These are phyloP conservation scores for Gossypium trilobum DNA, from an alignment of 441 rosid genomes.

Conservation along the genomic window DNA sequence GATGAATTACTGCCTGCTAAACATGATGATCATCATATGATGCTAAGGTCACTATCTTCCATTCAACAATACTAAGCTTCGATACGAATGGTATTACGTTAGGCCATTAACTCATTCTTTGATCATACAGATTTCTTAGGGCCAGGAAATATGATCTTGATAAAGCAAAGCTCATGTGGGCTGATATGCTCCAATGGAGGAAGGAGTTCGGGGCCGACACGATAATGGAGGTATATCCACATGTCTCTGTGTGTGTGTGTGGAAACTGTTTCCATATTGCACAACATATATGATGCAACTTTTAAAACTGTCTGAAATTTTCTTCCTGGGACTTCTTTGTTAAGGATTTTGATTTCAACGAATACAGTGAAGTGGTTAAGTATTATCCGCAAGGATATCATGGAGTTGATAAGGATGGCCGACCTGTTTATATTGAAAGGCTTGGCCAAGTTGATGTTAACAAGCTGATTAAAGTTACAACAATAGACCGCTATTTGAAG, in stretches of 20 bases:
- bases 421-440: slow-evolving; percentile 78
- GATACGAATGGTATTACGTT: not conserved
- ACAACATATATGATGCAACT: not conserved
- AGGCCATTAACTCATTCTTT: not conserved
- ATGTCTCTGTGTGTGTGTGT: not conserved
- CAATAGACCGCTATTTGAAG: slow-evolving; percentile 46
- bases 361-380: slow-evolving; percentile 59
- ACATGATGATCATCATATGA: slow-evolving; percentile 50
- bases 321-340: not conserved
- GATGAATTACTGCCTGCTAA: slow-evolving; percentile 52
- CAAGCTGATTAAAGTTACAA: slow-evolving; percentile 60
- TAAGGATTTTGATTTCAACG: slow-evolving; percentile 56
- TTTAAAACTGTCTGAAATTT: not conserved
- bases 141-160: slow-evolving; percentile 58
- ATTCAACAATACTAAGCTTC: not conserved
- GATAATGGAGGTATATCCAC: slow-evolving; percentile 40
- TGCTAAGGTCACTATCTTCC: slow-evolving; percentile 34
- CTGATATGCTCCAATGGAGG: slow-evolving; percentile 67
- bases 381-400: slow-evolving; percentile 94
- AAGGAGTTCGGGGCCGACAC: slow-evolving; percentile 50
- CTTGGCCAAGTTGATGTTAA: slow-evolving; percentile 69
- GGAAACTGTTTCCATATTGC: too few relatives aligned
- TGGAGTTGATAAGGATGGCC: slow-evolving; percentile 82
- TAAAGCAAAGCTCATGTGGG: slow-evolving; percentile 69
- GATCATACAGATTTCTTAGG: slow-evolving; percentile 37